phyloP scores from a whole-genome alignment of 2,329 filamentous ascomycete genomes.

The Paracamarosporium sp. region DNA sequence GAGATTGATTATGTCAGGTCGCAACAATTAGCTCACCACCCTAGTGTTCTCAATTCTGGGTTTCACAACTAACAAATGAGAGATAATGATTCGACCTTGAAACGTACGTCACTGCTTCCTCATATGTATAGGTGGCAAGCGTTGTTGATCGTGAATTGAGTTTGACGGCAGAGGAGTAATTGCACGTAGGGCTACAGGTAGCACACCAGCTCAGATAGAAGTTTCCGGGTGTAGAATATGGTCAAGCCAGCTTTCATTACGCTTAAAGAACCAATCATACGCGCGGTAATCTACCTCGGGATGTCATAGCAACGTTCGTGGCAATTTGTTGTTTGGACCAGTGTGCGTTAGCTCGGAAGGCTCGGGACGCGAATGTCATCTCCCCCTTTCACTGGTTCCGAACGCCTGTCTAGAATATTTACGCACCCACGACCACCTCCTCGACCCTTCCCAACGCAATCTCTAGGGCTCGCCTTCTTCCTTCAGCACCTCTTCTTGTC shows the following conservation, averaged over 20 bases:
- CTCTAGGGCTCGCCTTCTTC: constrained; percentile 26
- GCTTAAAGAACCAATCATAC: neutral
- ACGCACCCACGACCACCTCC: neutral
- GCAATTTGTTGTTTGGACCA: neutral
- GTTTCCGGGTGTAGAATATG: neutral
- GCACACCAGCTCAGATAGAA: neutral
- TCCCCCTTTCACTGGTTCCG: constrained; percentile 42
- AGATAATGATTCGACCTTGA: no score
- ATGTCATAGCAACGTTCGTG: neutral
- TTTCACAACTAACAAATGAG: neutral
- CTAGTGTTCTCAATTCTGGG: no score
- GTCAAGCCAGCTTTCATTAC: neutral
- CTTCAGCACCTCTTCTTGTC: constrained; percentile 35
- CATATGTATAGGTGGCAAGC: neutral
- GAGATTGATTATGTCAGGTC: no score
- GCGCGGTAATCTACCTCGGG: neutral
- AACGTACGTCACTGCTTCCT: neutral
- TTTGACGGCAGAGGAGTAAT: neutral
- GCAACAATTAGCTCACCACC: no score
- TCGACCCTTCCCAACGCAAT: constrained; percentile 21
- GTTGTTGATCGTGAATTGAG: neutral
- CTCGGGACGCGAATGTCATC: neutral
- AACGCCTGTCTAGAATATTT: constrained; percentile 17
- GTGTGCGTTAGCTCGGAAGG: constrained; percentile 3
- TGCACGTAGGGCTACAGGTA: neutral